phyloP scores from a whole-genome alignment of 2,329 filamentous ascomycete species.

The Aspergillus quadricinctus region DNA sequence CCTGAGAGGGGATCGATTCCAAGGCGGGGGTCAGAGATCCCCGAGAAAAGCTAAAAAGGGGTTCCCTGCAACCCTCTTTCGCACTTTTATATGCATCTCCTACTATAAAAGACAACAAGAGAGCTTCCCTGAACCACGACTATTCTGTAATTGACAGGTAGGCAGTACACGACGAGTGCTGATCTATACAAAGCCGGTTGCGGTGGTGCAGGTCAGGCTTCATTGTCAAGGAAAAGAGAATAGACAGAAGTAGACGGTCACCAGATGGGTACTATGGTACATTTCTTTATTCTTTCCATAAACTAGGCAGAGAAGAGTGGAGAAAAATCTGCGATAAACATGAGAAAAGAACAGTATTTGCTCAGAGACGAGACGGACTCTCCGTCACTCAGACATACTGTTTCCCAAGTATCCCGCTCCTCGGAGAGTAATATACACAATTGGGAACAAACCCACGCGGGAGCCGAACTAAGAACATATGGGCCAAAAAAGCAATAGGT shows the following conservation, averaged over 20 bases:
- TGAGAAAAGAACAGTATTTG: not conserved
- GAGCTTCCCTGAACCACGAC: not conserved
- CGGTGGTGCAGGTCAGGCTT: not conserved
- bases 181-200: not conserved
- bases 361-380: not conserved
- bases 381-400: not conserved
- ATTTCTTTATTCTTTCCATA: conserved; percentile 7
- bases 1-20: too few relatives aligned
- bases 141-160: not conserved
- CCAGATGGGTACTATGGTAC: conserved; percentile 12
- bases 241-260: conserved; percentile 4
- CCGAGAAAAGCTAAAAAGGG: not conserved
- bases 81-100: not conserved
- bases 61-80: not conserved
- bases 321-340: conserved; percentile 13
- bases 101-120: not conserved
- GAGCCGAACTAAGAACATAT: not conserved
- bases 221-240: not conserved
- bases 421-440: conserved; percentile 8
- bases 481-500: not conserved
- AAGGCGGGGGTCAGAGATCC: not conserved
- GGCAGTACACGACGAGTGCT: not conserved
- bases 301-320: conserved; percentile 12
- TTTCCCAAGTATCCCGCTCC: not conserved
- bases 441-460: not conserved